Percentiles rank a stretch among this genome's conserved stretches.
These are phyloP conservation scores for Colletotrichum sp. DNA, from an alignment of 2,329 filamentous ascomycete species.

Conservation along the genomic window DNA sequence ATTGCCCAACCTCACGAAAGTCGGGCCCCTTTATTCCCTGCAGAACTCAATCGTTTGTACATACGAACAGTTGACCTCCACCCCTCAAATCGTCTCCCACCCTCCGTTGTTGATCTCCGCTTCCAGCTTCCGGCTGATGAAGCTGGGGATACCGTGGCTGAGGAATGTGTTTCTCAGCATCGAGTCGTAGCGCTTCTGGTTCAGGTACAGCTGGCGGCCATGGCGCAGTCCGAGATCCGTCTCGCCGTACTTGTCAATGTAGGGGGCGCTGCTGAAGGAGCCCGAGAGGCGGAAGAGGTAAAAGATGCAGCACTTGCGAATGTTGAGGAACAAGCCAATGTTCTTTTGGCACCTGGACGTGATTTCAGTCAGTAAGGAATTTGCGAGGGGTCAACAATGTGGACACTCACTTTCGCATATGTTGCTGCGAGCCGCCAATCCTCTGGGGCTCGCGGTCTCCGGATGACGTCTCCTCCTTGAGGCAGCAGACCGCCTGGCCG, in stretches of 20 bases:
- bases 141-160: slow-evolving; percentile 83
- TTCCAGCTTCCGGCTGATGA: slow-evolving; percentile 89
- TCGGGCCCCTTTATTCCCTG: neutral
- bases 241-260: slow-evolving; percentile 95
- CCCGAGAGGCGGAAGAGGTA: slow-evolving; percentile 85
- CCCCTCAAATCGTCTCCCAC: slow-evolving; percentile 78
- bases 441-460: slow-evolving; percentile 46
- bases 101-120: slow-evolving; percentile 96
- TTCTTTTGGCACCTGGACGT: slow-evolving; percentile 78
- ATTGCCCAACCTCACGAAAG: neutral
- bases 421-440: slow-evolving; percentile 87
- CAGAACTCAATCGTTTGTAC: neutral
- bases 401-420: slow-evolving; percentile 77
- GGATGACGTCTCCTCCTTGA: slow-evolving; percentile 61
- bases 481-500: slow-evolving; percentile 90
- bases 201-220: slow-evolving; percentile 87
- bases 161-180: slow-evolving; percentile 87
- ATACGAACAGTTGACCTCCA: neutral
- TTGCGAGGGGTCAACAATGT: neutral
- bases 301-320: slow-evolving; percentile 92
- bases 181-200: slow-evolving; percentile 91
- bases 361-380: slow-evolving; percentile 25
- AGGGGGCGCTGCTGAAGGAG: slow-evolving; percentile 86
- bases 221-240: slow-evolving; percentile 89
- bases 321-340: slow-evolving; percentile 94